Evolutionary conservation across 176 grass and related monocot species (phyloP), one percentile per base, ranked within the genome.

Genomic region (Zea mays): DNA sequence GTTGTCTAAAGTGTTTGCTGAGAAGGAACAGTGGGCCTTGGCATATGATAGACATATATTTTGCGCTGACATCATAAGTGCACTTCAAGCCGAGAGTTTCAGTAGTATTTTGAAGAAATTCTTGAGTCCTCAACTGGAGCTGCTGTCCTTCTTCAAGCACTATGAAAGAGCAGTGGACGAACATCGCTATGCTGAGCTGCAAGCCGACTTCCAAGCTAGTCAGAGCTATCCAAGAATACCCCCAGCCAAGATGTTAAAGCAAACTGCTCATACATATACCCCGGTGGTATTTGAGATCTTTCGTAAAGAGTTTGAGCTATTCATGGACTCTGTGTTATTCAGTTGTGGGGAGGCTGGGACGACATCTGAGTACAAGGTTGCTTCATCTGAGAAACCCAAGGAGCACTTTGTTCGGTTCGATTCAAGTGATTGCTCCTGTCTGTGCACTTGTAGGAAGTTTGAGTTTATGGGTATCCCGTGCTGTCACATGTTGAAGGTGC

Each of bases 191-290:
- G 95, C 91, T 61, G 95, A 98, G 70, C 84, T 98, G 68, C 95
- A 98, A 88, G 95, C 91, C 74, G 95, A 98, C 68, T 98, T 98
- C 80, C 92, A 94, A 84, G 91, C 95, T 82, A 98, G 95, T 67
- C 95, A 98, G 81, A 94, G 91, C 79, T 91, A 92, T 94, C 95
- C 95, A 55, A 94, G 95, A 92, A 98, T 98, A 82, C 95, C 91
- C 7, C 91, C 95, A 39, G 90, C 95, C 21, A 98, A 94, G 79
- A 89, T 98, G 86, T 83, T 98, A 61, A 98, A 89, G 82, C 95
- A 94, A 77, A 84, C 91, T 74, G 92, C 95, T 17, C 93, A 98
- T 88, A 92, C 90, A 66, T 98, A 98, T 73, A 98, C 95, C 8
- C 95, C 95, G 9, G 91, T 98, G 72, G 89, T 98, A 62, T 98